These are phyloP conservation scores for Globisporangium heterothallicum DNA, from an alignment of 352 stramenopile species.

Conservation along the genomic window DNA sequence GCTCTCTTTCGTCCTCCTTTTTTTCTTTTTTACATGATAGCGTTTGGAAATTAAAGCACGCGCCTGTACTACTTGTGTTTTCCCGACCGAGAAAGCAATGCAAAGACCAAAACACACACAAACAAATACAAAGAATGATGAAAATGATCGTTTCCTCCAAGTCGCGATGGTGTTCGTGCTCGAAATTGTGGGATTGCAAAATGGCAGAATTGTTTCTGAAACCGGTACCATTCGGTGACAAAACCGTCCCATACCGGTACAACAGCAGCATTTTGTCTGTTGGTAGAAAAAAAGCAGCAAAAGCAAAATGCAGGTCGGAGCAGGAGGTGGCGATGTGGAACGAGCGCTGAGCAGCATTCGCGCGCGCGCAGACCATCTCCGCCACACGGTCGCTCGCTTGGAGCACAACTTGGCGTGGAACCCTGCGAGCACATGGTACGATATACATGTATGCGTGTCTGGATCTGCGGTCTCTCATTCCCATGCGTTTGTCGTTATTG, in stretches of 20 bases:
- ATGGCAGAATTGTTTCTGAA: too few species aligned
- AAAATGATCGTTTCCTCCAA: too few species aligned
- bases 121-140: background rate
- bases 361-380: constrained; percentile 71
- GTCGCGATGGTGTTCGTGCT: too few species aligned
- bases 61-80: background rate
- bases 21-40: background rate
- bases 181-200: too few species aligned
- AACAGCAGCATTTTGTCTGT: background rate
- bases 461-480: background rate
- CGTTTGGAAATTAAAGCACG: background rate
- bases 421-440: constrained; percentile 70
- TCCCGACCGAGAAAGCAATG: background rate
- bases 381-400: constrained; percentile 66
- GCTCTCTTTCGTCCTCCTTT: background rate
- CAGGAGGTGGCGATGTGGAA: constrained; percentile 57
- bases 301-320: constrained; percentile 27
- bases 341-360: constrained; percentile 77
- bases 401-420: constrained; percentile 81
- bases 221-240: too few species aligned
- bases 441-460: background rate
- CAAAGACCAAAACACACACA: background rate
- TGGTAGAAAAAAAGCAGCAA: background rate
- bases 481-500: background rate
- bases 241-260: background rate